Percentiles rank a stretch among this genome's conserved stretches.
These are phyloP conservation scores for Actinidia polygama DNA, from an alignment of 179 eudicot species.

Conservation along the genomic window DNA sequence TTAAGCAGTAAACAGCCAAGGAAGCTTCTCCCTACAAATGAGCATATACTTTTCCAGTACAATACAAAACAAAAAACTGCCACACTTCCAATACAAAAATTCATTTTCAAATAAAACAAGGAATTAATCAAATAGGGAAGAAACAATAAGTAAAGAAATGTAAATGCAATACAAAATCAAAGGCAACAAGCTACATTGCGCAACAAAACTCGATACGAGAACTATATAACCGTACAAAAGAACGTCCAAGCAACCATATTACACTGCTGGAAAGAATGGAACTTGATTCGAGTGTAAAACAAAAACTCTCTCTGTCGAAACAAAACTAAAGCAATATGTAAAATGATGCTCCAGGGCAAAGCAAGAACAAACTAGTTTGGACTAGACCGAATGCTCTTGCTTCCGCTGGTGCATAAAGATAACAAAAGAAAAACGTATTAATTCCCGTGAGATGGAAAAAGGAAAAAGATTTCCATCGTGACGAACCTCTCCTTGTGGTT, in stretches of 20 bases:
- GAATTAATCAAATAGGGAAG: not conserved
- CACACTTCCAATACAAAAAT: too few species aligned
- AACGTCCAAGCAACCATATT: constrained; percentile 4
- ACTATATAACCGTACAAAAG: not conserved
- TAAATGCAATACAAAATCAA: not conserved
- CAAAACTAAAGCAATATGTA: not conserved
- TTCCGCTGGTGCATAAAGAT: not conserved
- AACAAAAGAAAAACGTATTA: not conserved
- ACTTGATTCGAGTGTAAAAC: not conserved
- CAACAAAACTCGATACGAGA: not conserved
- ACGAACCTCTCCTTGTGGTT: not conserved
- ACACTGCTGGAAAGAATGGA: constrained; percentile 16
- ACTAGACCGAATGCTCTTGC: not conserved
- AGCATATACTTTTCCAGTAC: too few species aligned
- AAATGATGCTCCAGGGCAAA: constrained; percentile 4
- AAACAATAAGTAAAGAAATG: not conserved
- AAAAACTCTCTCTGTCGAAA: too few species aligned
- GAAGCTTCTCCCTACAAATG: too few species aligned
- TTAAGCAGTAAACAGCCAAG: too few species aligned
- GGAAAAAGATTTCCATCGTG: constrained; percentile 17
- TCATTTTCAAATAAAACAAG: too few species aligned
- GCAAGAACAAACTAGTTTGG: not conserved
- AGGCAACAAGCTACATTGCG: not conserved
- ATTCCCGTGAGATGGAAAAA: constrained; percentile 19
- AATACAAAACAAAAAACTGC: too few species aligned